Base-by-base conservation (phyloP, 495 filamentous ascomycete genomes). In the Tuber umbilicatum region DNA sequence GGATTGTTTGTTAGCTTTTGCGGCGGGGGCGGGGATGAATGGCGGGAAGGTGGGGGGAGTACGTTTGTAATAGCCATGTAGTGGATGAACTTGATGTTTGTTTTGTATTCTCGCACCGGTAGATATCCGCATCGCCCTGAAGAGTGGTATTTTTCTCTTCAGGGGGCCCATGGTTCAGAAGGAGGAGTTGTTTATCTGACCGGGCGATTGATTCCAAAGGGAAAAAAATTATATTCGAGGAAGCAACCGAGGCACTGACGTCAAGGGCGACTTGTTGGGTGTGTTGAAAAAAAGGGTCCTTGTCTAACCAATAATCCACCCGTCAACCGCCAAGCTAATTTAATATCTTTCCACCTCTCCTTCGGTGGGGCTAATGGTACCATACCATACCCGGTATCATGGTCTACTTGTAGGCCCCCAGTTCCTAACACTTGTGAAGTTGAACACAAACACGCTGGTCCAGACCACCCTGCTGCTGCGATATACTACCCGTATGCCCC, bases 31-130 rank as follows among this genome's bases (percentile, higher is more conserved):
- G 43, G 12, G 55, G 47, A 45, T 70, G 41, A 55, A 21, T 45
- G 31, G 14, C 23, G 41, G 39, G 16, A 14, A 45, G 19, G 23
- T 21, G 31, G 35, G 40, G 37, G 55, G 64, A 40, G 2, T 10
- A 79, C 77, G 55, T 70, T 79, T 79, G 27, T 81, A 81, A 70
- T 80, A 81, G 23, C 79, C 79, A n/a, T 70, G 77, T 19, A 81
- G 70, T 27, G 79, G 79, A 16, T 77, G 74, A 10, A 42, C 78
- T 55, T 80, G 79, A 60, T 78, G 72, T 27, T 23, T 69, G 60
- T 23, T 37, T 17, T 69, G 75, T 35, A 35, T 16, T 31, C 55
- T 14, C 27, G 31, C 27, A 3, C 27, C 2, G 55, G 55, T 27
- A 64, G 55, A 64, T 64, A 27, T 4, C 7, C 27, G 27, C 7